A percentile compares a stretch with the other conserved stretches of the same genome.
phyloP scores from a whole-genome alignment of 2,329 filamentous ascomycete genomes.

The Periglandula ipomoeae region DNA sequence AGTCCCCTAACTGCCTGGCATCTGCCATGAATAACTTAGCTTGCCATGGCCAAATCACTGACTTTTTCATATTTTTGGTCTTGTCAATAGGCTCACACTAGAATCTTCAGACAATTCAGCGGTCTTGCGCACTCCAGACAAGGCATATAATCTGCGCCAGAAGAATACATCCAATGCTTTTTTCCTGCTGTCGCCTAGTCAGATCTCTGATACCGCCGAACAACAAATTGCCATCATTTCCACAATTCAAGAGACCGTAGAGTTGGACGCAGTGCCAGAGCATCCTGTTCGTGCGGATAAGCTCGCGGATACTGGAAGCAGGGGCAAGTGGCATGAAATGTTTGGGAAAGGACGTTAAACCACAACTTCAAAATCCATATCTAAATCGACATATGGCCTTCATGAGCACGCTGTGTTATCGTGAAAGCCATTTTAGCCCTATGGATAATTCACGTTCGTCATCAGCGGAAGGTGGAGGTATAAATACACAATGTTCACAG shows the following conservation, averaged over 20 bases:
- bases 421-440: no score
- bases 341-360: conserved; percentile 37
- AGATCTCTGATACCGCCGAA: conserved; percentile 14
- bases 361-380: neutral
- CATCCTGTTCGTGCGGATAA: conserved; percentile 19
- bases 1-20: conserved; percentile 19
- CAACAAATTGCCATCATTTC: conserved; percentile 38
- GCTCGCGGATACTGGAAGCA: conserved; percentile 21
- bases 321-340: conserved; percentile 53
- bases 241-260: conserved; percentile 53
- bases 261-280: conserved; percentile 40
- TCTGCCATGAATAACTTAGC: neutral
- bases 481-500: neutral
- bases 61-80: neutral
- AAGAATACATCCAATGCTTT: conserved; percentile 62
- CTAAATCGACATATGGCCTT: neutral
- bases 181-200: conserved; percentile 38
- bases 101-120: conserved; percentile 40
- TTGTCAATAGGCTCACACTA: conserved; percentile 32
- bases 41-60: neutral
- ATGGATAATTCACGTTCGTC: no score
- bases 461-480: no score
- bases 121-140: conserved; percentile 40
- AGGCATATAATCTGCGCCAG: conserved; percentile 51
- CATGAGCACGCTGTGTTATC: no score